phyloP scores from a whole-genome alignment of 305 asterid species.

The Solanum chacoense region DNA sequence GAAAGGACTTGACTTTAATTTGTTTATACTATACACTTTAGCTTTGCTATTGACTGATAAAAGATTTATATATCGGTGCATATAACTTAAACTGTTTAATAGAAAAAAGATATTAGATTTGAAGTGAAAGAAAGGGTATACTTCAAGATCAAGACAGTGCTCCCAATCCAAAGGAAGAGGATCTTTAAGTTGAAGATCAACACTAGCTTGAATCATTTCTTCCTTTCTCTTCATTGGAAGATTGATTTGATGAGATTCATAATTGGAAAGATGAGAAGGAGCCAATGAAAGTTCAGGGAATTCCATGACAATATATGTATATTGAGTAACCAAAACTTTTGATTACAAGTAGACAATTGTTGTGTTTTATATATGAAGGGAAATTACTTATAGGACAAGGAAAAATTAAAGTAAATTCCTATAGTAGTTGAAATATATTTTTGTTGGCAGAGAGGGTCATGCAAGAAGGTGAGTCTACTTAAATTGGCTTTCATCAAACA shows the following conservation, averaged over 20 bases:
- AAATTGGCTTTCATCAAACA: conserved; percentile 16
- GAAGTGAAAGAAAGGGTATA: not conserved
- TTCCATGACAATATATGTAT: conserved; percentile 21
- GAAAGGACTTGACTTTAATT: not conserved
- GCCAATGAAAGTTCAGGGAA: conserved; percentile 34
- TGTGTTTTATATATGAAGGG: not conserved
- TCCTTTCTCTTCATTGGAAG: conserved; percentile 33
- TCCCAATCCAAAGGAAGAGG: conserved; percentile 59
- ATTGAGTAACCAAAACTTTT: not conserved
- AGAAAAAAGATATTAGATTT: not conserved
- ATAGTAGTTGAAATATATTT: not conserved
- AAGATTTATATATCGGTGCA: not conserved
- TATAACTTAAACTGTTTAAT: not conserved
- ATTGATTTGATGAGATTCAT: not conserved
- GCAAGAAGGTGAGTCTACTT: conserved; percentile 17
- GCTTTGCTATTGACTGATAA: not conserved
- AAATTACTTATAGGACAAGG: not conserved
- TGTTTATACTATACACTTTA: not conserved
- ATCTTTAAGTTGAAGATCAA: conserved; percentile 40
- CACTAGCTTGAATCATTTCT: conserved; percentile 10
- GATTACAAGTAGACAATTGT: not conserved
- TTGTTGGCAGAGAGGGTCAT: conserved; percentile 9
- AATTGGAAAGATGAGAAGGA: not conserved
- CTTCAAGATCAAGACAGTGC: conserved; percentile 61
- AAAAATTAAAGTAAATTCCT: not conserved